Evolutionary conservation across 108 stramenopile genomes (phyloP), one percentile per base, ranked within the genome.

Genomic region (Conticribra weissflogii): DNA sequence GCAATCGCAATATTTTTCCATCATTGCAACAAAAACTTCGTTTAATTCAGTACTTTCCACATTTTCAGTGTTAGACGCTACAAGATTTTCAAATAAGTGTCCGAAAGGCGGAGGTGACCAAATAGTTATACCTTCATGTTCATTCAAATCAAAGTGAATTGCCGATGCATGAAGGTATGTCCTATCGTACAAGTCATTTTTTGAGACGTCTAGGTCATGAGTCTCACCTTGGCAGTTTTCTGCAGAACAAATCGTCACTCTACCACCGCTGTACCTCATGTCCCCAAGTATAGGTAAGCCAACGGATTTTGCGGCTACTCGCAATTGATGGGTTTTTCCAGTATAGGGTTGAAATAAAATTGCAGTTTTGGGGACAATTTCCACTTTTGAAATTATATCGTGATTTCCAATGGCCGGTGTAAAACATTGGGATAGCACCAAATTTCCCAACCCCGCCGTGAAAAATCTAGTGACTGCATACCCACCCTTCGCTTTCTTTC

Each of bases 311-410:
- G 93, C 88, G 0, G 93, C 88, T 0, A 94, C 93, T 9, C 93
- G 83, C 47, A 94, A 62, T 64, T 94, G 93, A 81, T 94, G 93
- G 9, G 93, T 91, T 71, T 78, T 80, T 17, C 93, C 93, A 0
- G 93, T 94, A 49, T 83, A 81, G 8, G 93, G 93, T 28, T 77
- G 85, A 54, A 91, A 94, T 31, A 90, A 63, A 18, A 89, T 70
- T 24, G 72, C 71, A 36, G 88, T 89, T 54, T 68, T 81, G 17
- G 88, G 83, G 18, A 69, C 24, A 1, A 30, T 0, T 25, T 30
- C 19, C 23, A 21, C 18, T 31, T 33, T 1, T 8, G 18, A 44
- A 0, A 46, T 30, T 12, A 33, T 59, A 61, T 68, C 56, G 44
- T 2, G 5, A 50, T 69, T 66, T 59, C 18, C 50, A 22, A 0